phyloP scores from a whole-genome alignment of 2,329 filamentous ascomycete species.

The Mycogone perniciosa region DNA sequence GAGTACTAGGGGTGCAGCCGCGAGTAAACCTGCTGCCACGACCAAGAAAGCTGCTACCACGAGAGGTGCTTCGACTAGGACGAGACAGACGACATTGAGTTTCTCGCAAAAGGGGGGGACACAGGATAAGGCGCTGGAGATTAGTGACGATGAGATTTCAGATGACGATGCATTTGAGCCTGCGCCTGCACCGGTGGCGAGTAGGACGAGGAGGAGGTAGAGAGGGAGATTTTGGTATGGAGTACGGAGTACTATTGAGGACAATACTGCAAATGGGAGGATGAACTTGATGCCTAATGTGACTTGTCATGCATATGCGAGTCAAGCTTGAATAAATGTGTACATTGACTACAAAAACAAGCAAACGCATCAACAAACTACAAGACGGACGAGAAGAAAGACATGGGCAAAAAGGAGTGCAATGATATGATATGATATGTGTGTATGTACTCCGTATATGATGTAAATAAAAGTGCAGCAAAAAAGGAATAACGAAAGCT shows the following conservation, averaged over 20 bases:
- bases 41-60: conserved; percentile 22
- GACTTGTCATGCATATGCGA: no score
- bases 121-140: conserved; percentile 46
- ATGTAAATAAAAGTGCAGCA: background rate
- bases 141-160: conserved; percentile 60
- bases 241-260: background rate
- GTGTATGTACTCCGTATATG: no score
- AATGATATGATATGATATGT: background rate
- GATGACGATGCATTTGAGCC: conserved; percentile 56
- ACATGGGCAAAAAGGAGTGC: conserved; percentile 6
- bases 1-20: conserved; percentile 11
- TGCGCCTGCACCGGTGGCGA: conserved; percentile 41
- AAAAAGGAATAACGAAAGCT: conserved; percentile 10
- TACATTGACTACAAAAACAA: no score
- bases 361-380: no score
- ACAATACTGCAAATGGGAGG: background rate
- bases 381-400: conserved; percentile 24
- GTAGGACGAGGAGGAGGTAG: conserved; percentile 27
- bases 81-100: conserved; percentile 29
- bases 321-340: no score
- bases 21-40: conserved; percentile 14
- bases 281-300: background rate
- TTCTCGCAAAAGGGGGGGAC: conserved; percentile 36
- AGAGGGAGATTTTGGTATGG: background rate
- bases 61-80: conserved; percentile 11